Evolutionary conservation across 2,329 filamentous ascomycete species (phyloP), one percentile per base, ranked within the genome.

Genomic region (Teratosphaeria gauchensis): DNA sequence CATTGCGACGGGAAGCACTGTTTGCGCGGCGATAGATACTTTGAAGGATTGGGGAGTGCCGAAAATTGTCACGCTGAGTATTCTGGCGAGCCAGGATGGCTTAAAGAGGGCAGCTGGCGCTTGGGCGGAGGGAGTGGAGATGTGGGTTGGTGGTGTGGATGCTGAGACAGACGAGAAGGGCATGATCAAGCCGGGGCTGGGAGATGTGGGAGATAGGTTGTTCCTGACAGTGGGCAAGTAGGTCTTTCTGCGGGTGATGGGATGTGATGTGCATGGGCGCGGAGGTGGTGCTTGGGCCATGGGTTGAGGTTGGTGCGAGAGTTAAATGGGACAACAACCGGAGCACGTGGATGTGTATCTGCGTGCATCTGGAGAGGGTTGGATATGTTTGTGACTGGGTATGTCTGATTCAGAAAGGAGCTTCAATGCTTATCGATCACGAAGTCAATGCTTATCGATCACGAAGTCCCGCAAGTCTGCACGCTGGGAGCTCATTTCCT

Each of bases 1-100:
- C 66, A 95, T 97, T 70, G 94, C 92, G 1, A 97, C 94, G 0
- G 92, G 92, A 42, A 90, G 90, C 1, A 97, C 92, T 2, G 89
- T 89, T 59, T 87, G 85, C 32, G 92, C 92, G 0, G 92, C 92
- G 4, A 95, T 97, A 69, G 88, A 94, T 70, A 91, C 90, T 0
- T 78, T 97, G 60, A 83, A 82, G 57, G 92, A 97, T 71, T 97
- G 92, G 92, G 92, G 92, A 31, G 90, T 91, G n/a, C 81, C 87
- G 75, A 81, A 83, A 60, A 85, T 97, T 58, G 76, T 96, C 51
- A 83, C 96, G 48, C 76, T 95, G 31, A 82, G 84, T 52, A 82
- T 97, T 30, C 72, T 96, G 31, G 90, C 84, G 1, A 90, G 89
- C 12, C 75, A 80, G 53, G 80, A 81, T 0, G 92, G 92, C n/a